Percentiles rank a stretch among this genome's conserved stretches.
Evolutionary conservation across 2,329 filamentous ascomycete genomes (phyloP).

Genomic region (Sporothrix euskadiensis): DNA sequence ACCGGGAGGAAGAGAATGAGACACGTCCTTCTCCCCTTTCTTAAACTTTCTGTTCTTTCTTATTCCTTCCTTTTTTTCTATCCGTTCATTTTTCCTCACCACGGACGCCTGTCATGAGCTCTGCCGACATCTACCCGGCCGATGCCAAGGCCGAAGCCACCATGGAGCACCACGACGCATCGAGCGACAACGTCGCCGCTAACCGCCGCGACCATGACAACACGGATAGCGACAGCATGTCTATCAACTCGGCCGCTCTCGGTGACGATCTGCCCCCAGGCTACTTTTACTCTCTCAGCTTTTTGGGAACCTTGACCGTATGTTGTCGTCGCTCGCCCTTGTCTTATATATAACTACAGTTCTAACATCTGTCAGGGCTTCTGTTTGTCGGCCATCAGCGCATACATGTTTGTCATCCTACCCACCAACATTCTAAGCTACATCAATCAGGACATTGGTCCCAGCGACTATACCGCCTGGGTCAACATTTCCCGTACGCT

Average conservation of each 20-base stretch:
- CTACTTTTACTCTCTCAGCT: slow-evolving; percentile 42
- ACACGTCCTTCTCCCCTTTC: background rate
- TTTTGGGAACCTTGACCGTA: slow-evolving; percentile 41
- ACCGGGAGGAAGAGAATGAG: background rate
- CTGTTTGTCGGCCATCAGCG: slow-evolving; percentile 43
- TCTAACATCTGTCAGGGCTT: slow-evolving; percentile 37
- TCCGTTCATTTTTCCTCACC: background rate
- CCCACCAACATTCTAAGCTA: slow-evolving; percentile 43
- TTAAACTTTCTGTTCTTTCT: background rate
- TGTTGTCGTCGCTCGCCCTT: background rate
- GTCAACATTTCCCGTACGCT: slow-evolving; percentile 43
- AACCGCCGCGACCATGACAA: background rate
- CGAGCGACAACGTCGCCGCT: background rate
- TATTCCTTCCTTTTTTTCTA: background rate
- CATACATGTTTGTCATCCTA: slow-evolving; percentile 43
- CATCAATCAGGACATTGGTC: slow-evolving; percentile 34
- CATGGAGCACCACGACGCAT: slow-evolving; percentile 8
- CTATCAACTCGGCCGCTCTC: slow-evolving; percentile 41
- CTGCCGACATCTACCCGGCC: background rate
- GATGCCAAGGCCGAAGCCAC: slow-evolving; percentile 3
- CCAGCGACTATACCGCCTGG: slow-evolving; percentile 41
- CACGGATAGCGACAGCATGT: slow-evolving; percentile 28
- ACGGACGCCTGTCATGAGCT: background rate
- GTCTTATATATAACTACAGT: background rate
- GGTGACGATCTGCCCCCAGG: slow-evolving; percentile 42